A percentile compares a stretch with the other conserved stretches of the same genome.
Evolutionary conservation across 305 asterid species (phyloP).

Genomic region (Stenogyne calaminthoides): DNA sequence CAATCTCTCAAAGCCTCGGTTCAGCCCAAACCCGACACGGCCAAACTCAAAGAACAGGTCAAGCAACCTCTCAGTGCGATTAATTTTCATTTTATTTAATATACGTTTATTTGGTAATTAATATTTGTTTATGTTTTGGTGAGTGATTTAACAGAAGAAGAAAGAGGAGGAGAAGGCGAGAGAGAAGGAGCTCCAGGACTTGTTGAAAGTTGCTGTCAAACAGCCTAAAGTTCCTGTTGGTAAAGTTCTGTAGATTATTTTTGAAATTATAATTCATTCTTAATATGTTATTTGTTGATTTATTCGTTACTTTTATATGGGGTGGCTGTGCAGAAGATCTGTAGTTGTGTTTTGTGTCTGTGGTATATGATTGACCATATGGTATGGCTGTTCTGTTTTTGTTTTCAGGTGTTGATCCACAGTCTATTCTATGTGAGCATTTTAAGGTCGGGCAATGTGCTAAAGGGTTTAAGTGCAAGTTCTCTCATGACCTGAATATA

Average conservation of each 20-base stretch:
- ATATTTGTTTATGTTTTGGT: not conserved
- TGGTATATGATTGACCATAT: constrained; percentile 2
- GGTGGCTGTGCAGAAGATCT: not conserved
- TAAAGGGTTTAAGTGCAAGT: constrained; percentile 96
- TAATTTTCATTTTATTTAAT: not conserved
- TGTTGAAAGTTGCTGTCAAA: constrained; percentile 82
- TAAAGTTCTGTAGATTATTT: constrained; percentile 32
- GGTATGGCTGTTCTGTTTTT: constrained; percentile 1
- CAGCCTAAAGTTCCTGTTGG: constrained; percentile 98
- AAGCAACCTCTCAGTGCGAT: not conserved
- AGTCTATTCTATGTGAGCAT: constrained; percentile 89
- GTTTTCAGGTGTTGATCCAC: constrained; percentile 93
- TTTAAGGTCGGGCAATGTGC: constrained; percentile 92
- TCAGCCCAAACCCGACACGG: constrained; percentile 70
- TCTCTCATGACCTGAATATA: constrained; percentile 89
- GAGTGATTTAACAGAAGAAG: constrained; percentile 68
- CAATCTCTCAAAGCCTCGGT: constrained; percentile 74
- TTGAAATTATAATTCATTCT: not conserved
- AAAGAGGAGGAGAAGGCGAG: constrained; percentile 90
- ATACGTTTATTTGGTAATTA: not conserved
- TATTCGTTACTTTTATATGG: not conserved
- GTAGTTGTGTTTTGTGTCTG: not conserved
- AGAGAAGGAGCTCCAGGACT: constrained; percentile 85
- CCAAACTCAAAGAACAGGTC: constrained; percentile 75
- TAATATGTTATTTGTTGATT: not conserved